Percentiles rank a stretch among this genome's conserved stretches.
phyloP scores from a whole-genome alignment of 2,329 filamentous ascomycete genomes.

The Chaetomiaceae sp. region DNA sequence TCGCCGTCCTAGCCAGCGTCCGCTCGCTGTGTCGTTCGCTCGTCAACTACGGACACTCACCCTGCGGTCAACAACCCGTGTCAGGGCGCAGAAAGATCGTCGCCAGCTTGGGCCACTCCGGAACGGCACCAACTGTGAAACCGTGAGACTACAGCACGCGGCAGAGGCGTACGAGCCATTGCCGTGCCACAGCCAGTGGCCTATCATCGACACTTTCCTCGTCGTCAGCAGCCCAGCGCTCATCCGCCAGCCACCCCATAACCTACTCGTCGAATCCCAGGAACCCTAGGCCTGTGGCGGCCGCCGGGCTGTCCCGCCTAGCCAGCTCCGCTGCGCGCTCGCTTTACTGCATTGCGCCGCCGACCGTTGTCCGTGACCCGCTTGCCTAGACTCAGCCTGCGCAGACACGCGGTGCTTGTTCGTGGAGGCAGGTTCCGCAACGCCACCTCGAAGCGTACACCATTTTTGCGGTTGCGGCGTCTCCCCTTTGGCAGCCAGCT shows the following conservation, averaged over 20 bases:
- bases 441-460: conserved; percentile 19
- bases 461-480: conserved; percentile 9
- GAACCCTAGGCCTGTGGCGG: conserved; percentile 16
- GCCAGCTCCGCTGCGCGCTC: conserved; percentile 17
- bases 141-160: conserved; percentile 17
- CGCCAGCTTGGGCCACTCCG: conserved; percentile 10
- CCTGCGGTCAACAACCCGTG: not conserved
- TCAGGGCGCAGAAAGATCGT: conserved; percentile 12
- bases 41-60: not conserved
- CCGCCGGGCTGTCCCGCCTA: conserved; percentile 2
- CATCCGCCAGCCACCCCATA: conserved; percentile 20
- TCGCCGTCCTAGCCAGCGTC: conserved; percentile 2
- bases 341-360: conserved; percentile 13
- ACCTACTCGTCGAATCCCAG: conserved; percentile 18
- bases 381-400: conserved; percentile 13
- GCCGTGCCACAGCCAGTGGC: conserved; percentile 11
- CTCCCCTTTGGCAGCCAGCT: no score
- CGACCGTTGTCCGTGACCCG: conserved; percentile 8
- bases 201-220: no score
- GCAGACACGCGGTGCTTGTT: conserved; percentile 2
- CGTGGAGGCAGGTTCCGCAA: conserved; percentile 12
- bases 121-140: conserved; percentile 11
- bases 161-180: conserved; percentile 14
- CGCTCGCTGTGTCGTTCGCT: conserved; percentile 9
- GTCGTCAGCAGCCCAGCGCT: conserved; percentile 18